Evolutionary conservation across 2,329 filamentous ascomycete genomes (phyloP), one percentile per base, ranked within the genome.

Genomic region (Diaporthe vexans): DNA sequence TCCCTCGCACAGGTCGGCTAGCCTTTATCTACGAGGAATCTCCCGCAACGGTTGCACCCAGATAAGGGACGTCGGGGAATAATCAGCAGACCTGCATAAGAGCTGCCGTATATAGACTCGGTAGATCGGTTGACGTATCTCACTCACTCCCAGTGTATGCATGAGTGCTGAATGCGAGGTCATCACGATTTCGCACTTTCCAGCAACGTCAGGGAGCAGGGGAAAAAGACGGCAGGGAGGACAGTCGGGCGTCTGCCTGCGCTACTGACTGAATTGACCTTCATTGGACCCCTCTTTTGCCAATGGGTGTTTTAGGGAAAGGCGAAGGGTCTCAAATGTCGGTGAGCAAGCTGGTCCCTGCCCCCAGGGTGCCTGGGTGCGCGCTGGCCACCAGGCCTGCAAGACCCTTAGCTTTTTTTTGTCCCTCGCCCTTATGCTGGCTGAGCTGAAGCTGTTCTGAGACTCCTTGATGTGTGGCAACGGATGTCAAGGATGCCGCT

Each of bases 71-170:
- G 17, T 72, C 57, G 70, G 57, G 57, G n/a, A 63, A 72, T 68
- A 68, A 71, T 74, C 52, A 74, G 74, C 74, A 72, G 72, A 75
- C 72, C 11, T 74, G 74, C 74, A 75, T 74, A 54, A 54, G 48
- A 68, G 63, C 63, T 68, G 63, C 63, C 63, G 63, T 40, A 68
- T 68, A 33, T 54, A 68, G 63, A 54, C 46, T 54, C 48, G 63
- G 63, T 40, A 40, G 33, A 40, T 68, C 63, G 52, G 19, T 21
- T 35, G 48, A 26, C 33, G 24, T 46, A 29, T 4, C 63, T 54
- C 40, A 19, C 40, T 11, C 40, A 43, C 40, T 19, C 40, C 15
- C 7, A 40, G 26, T 7, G 15, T 43, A 15, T 43, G 40, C 24
- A n/a, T n/a, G 48, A 24, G 58, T 63, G n/a, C 43, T 46, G 29